phyloP scores from a whole-genome alignment of 352 stramenopile species.

The Phytophthora sansomeana region DNA sequence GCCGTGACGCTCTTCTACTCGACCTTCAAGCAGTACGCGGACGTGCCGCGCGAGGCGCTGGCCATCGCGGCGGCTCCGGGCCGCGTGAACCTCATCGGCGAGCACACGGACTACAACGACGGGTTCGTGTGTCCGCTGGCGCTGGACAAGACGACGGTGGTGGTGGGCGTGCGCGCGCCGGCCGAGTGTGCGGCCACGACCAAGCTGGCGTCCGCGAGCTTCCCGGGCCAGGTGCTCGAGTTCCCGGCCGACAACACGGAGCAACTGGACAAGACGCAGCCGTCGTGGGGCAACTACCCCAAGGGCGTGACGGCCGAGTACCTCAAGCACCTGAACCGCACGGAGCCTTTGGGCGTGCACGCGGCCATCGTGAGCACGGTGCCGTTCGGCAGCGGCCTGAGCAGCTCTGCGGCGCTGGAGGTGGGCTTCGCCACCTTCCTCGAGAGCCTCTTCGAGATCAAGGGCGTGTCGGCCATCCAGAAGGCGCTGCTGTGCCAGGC shows the following conservation, averaged over 20 bases:
- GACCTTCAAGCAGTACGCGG: slow-evolving; percentile 48
- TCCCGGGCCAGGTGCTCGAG: slow-evolving; percentile 52
- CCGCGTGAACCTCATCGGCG: slow-evolving; percentile 96
- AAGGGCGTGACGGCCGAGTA: slow-evolving; percentile 94
- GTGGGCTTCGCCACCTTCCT: slow-evolving; percentile 94
- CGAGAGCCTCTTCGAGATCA: slow-evolving; percentile 81
- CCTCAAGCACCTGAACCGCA: slow-evolving; percentile 57
- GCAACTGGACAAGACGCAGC: slow-evolving; percentile 57
- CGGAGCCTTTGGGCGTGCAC: slow-evolving; percentile 71
- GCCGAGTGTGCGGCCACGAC: slow-evolving; percentile 30
- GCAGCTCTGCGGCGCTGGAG: slow-evolving; percentile 93
- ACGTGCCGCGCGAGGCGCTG: slow-evolving; percentile 48
- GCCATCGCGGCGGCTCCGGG: slow-evolving; percentile 87
- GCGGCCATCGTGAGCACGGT: slow-evolving; percentile 91
- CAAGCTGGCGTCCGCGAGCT: slow-evolving; percentile 67
- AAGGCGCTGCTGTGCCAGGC: slow-evolving; percentile 94
- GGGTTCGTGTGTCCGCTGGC: slow-evolving; percentile 96
- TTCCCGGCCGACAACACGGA: slow-evolving; percentile 62
- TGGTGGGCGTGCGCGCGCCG: slow-evolving; percentile 70
- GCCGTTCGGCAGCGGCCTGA: slow-evolving; percentile 93
- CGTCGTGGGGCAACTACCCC: slow-evolving; percentile 94
- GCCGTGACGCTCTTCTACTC: slow-evolving; percentile 70
- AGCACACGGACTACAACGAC: slow-evolving; percentile 98
- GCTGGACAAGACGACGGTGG: slow-evolving; percentile 88
- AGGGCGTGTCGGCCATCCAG: slow-evolving; percentile 60